These are phyloP conservation scores for Metschnikowia colocasiae DNA, from an alignment of 805 yeast genomes.

Conservation along the genomic window DNA sequence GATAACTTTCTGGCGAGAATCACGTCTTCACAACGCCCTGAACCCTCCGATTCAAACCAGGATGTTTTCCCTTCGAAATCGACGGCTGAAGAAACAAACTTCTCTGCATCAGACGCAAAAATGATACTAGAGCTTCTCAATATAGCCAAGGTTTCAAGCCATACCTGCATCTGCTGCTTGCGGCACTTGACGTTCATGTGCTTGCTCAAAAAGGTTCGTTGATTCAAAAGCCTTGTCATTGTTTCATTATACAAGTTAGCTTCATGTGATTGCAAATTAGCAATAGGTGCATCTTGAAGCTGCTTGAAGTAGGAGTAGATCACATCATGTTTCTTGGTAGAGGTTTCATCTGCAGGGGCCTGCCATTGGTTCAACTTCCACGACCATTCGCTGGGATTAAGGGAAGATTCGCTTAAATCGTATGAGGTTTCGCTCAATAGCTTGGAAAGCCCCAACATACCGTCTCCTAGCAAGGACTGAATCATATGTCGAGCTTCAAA, in stretches of 20 bases:
- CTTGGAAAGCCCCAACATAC: conserved; percentile 56
- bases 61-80: conserved; percentile 3
- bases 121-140: conserved; percentile 6
- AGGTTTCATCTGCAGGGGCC: conserved; percentile 44
- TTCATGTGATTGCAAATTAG: background rate
- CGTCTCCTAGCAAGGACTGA: conserved; percentile 44
- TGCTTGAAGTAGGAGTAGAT: conserved; percentile 52
- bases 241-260: background rate
- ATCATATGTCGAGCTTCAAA: conserved; percentile 21
- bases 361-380: conserved; percentile 84
- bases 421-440: conserved; percentile 30
- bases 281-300: conserved; percentile 35
- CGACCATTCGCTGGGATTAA: conserved; percentile 47
- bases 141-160: conserved; percentile 11
- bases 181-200: background rate
- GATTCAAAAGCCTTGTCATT: conserved; percentile 1
- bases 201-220: background rate
- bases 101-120: conserved; percentile 7
- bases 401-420: conserved; percentile 25
- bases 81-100: conserved; percentile 9
- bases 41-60: conserved; percentile 13
- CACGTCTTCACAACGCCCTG: conserved; percentile 21
- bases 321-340: conserved; percentile 40
- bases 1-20: conserved; percentile 40
- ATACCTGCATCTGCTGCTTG: background rate